A percentile compares a stretch with the other conserved stretches of the same genome.
These are phyloP conservation scores for Letharia columbiana DNA, from an alignment of 495 filamentous ascomycete genomes.

Conservation along the genomic window DNA sequence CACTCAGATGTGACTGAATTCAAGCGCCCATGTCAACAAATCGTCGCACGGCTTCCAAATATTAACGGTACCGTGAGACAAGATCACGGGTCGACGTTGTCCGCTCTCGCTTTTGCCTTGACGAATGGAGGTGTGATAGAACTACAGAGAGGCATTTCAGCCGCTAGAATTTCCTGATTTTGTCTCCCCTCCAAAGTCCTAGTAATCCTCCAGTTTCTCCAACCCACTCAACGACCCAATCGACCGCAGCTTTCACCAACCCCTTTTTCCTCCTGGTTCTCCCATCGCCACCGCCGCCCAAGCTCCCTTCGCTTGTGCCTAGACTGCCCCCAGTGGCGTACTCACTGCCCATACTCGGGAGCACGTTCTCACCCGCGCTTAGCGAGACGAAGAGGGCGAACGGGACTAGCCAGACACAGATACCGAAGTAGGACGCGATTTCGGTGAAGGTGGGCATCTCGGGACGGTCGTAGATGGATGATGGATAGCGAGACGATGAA, in stretches of 20 bases:
- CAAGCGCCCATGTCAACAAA: neutral
- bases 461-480: constrained; percentile 39
- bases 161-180: constrained; percentile 33
- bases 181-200: constrained; percentile 58
- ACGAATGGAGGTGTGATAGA: neutral
- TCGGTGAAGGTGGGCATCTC: constrained; percentile 82
- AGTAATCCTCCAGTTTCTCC: constrained; percentile 62
- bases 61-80: neutral
- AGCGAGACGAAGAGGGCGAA: constrained; percentile 92
- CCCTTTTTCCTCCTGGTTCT: constrained; percentile 46
- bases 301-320: constrained; percentile 34
- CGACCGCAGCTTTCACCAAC: constrained; percentile 81
- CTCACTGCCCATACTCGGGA: constrained; percentile 74
- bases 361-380: constrained; percentile 85
- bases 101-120: neutral
- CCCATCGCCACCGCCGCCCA: constrained; percentile 33
- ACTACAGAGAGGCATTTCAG: neutral
- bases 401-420: constrained; percentile 94
- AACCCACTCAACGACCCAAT: constrained; percentile 63
- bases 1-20: neutral
- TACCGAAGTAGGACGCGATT: constrained; percentile 89
- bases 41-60: neutral
- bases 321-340: constrained; percentile 49
- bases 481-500: constrained; percentile 27
- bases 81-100: neutral